These are phyloP conservation scores for Amanita subjunquillea DNA, from an alignment of 768 basidiomycete species.

Conservation along the genomic window DNA sequence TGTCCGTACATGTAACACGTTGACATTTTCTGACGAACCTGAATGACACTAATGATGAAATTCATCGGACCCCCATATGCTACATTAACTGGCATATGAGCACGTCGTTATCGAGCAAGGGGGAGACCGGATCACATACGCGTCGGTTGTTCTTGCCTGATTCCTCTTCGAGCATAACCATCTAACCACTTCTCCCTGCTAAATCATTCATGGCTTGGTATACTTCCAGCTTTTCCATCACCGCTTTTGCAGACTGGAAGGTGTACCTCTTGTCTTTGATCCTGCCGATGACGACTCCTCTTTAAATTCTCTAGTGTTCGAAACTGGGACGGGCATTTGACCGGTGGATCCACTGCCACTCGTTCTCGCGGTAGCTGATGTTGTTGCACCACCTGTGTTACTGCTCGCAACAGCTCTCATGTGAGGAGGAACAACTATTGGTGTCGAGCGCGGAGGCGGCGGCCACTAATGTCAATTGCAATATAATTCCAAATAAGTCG, in stretches of 20 bases:
- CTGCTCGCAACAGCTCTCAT: conserved; percentile 19
- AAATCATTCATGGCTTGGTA: conserved; percentile 56
- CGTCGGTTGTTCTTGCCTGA: background rate
- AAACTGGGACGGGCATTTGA: background rate
- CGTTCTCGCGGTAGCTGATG: conserved; percentile 6
- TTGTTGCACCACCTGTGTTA: background rate
- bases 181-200: conserved; percentile 2
- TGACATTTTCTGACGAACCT: background rate
- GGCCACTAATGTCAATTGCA: conserved; percentile 50
- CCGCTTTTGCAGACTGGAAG: conserved; percentile 65
- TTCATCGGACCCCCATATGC: background rate
- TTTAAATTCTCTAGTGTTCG: background rate
- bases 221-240: conserved; percentile 67
- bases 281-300: background rate
- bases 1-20: no score
- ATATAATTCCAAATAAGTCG: background rate
- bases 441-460: conserved; percentile 67
- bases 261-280: conserved; percentile 28
- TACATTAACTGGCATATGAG: background rate
- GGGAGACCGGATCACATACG: background rate
- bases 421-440: conserved; percentile 69
- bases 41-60: background rate
- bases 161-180: background rate
- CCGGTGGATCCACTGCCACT: background rate
- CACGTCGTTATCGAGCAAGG: background rate